Conservation (phyloP, 495 filamentous ascomycete genomes). For the Podospora pseudopauciseta region DNA sequence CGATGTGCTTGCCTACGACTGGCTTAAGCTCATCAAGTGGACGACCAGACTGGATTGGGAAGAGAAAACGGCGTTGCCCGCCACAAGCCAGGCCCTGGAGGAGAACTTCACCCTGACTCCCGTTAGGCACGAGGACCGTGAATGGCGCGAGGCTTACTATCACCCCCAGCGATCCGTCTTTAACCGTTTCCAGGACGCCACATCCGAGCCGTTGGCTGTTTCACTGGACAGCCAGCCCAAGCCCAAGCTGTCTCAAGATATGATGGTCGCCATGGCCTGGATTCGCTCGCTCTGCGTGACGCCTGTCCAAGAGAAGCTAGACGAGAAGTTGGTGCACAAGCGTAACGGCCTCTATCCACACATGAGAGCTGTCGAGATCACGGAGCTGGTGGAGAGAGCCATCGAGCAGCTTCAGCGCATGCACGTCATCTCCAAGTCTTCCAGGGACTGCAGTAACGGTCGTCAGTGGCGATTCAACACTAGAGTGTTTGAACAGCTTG, state of each 20-base stretch:
- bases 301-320: constrained; percentile 33
- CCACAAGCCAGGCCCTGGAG: constrained; percentile 33
- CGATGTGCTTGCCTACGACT: constrained; percentile 70
- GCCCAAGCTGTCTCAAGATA: constrained; percentile 11
- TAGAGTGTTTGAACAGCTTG: constrained; percentile 48
- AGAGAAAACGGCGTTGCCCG: constrained; percentile 38
- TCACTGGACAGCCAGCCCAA: constrained; percentile 17
- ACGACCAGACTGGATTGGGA: constrained; percentile 37
- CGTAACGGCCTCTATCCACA: constrained; percentile 34
- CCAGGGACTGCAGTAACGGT: constrained; percentile 51
- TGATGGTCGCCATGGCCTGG: constrained; percentile 32
- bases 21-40: constrained; percentile 74
- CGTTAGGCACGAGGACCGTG: constrained; percentile 32
- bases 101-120: constrained; percentile 31
- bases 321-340: constrained; percentile 35
- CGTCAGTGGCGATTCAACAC: constrained; percentile 59
- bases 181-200: constrained; percentile 43
- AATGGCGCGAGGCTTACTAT: constrained; percentile 50
- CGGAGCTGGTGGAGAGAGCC: constrained; percentile 50
- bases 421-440: constrained; percentile 57
- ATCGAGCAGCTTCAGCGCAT: constrained; percentile 55
- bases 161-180: constrained; percentile 40
- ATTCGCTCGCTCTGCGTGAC: constrained; percentile 34
- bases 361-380: constrained; percentile 32
- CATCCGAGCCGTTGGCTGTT: constrained; percentile 31